Percentiles rank a stretch among this genome's conserved stretches.
Conservation (phyloP, 768 basidiomycete species). For the Termitomyces sp. region DNA sequence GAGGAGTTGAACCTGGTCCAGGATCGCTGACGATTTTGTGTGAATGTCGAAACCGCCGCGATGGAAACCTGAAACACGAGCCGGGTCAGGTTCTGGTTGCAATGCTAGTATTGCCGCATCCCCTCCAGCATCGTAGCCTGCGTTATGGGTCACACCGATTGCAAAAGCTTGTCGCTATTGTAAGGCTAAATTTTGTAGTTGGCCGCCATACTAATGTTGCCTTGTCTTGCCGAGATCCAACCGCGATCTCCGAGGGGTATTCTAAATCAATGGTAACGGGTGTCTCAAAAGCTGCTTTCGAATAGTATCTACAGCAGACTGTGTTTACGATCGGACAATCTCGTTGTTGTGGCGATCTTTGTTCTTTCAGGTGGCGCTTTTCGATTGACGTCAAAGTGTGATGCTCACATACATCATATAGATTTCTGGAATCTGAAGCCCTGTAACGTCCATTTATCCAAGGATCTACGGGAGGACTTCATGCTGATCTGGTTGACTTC, state of each 20-base stretch:
- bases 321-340: not conserved
- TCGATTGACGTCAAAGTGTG: not conserved
- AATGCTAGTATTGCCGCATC: not conserved
- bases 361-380: constrained; percentile 2
- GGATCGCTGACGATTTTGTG: not conserved
- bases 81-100: not conserved
- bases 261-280: not conserved
- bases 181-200: not conserved
- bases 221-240: not conserved
- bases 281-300: not conserved
- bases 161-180: not conserved
- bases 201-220: not conserved
- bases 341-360: not conserved
- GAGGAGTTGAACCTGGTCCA: not conserved
- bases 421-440: not conserved
- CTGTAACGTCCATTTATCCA: not conserved
- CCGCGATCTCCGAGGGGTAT: not conserved
- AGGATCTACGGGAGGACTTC: not conserved
- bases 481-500: not conserved
- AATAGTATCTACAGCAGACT: not conserved
- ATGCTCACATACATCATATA: not conserved
- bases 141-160: not conserved
- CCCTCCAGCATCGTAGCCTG: not conserved
- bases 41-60: not conserved
- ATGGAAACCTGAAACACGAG: not conserved